phyloP scores from a whole-genome alignment of 192 early-diverging fungal genomes.

The Coemansia furcata region DNA sequence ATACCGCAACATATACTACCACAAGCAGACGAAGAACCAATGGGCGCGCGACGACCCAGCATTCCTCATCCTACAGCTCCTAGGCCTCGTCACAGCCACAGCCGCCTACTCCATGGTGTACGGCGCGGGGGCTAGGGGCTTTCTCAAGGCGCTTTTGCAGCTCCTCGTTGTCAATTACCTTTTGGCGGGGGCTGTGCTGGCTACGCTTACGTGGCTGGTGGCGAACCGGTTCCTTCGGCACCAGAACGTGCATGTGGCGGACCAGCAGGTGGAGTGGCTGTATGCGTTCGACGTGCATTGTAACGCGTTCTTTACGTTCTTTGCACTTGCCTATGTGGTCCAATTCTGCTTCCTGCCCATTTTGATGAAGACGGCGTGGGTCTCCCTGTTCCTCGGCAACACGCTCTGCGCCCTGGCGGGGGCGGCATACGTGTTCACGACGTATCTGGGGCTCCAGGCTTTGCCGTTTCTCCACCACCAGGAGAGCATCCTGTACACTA shows the following conservation, averaged over 20 bases:
- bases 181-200: slow-evolving; percentile 15
- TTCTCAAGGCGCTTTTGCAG: slow-evolving; percentile 34
- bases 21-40: slow-evolving; percentile 98
- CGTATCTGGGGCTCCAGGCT: slow-evolving; percentile 93
- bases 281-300: slow-evolving; percentile 98
- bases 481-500: slow-evolving; percentile 85
- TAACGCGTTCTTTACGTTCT: slow-evolving; percentile 92
- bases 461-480: slow-evolving; percentile 91
- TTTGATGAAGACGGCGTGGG: slow-evolving; percentile 73
- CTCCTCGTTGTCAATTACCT: slow-evolving; percentile 42
- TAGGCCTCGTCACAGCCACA: slow-evolving; percentile 48
- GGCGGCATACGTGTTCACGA: slow-evolving; percentile 82
- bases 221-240: slow-evolving; percentile 82
- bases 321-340: slow-evolving; percentile 81
- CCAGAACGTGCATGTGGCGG: slow-evolving; percentile 71
- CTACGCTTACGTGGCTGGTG: slow-evolving; percentile 48
- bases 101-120: slow-evolving; percentile 39
- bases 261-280: slow-evolving; percentile 92
- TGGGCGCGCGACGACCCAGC: slow-evolving; percentile 98
- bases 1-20: slow-evolving; percentile 93
- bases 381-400: slow-evolving; percentile 83
- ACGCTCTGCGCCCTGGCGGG: slow-evolving; percentile 80
- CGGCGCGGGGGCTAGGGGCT: slow-evolving; percentile 30
- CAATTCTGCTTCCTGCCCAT: slow-evolving; percentile 92
- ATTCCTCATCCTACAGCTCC: slow-evolving; percentile 75